phyloP scores from a whole-genome alignment of 1,284 basidiomycete species.

The Leccinum huronense region DNA sequence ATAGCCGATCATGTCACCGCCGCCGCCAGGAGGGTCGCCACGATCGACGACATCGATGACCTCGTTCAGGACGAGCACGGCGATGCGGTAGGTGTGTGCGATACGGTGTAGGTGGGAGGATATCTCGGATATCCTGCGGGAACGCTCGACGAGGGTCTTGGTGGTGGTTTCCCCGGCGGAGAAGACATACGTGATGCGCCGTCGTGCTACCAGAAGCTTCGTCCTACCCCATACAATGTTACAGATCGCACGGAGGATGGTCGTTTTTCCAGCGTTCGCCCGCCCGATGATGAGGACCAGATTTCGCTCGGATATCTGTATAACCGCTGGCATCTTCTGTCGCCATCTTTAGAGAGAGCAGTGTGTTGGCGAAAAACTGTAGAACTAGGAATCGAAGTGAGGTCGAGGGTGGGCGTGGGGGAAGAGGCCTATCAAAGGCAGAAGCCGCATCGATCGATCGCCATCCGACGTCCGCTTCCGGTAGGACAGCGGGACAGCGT shows the following conservation, averaged over 20 bases:
- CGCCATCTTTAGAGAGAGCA: not conserved
- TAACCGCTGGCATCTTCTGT: not conserved
- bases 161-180: slow-evolving; percentile 53
- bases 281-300: not conserved
- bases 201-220: no score
- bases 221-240: no score
- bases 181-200: no score
- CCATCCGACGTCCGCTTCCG: not conserved
- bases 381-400: no score
- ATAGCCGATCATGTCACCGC: slow-evolving; percentile 42
- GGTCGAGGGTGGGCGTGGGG: no score
- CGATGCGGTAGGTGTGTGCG: slow-evolving; percentile 61
- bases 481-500: no score
- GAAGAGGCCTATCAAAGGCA: no score
- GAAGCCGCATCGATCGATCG: no score
- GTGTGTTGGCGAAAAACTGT: no score
- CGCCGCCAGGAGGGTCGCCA: slow-evolving; percentile 18
- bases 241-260: not conserved
- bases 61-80: slow-evolving; percentile 83
- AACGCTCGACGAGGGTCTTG: slow-evolving; percentile 63
- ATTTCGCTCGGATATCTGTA: not conserved
- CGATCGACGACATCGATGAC: slow-evolving; percentile 73
- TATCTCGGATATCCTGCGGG: slow-evolving; percentile 65
- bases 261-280: not conserved
- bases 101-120: slow-evolving; percentile 66